These are phyloP conservation scores for Aspergillus luchuensis DNA, from an alignment of 2,329 filamentous ascomycete genomes.

Conservation along the genomic window DNA sequence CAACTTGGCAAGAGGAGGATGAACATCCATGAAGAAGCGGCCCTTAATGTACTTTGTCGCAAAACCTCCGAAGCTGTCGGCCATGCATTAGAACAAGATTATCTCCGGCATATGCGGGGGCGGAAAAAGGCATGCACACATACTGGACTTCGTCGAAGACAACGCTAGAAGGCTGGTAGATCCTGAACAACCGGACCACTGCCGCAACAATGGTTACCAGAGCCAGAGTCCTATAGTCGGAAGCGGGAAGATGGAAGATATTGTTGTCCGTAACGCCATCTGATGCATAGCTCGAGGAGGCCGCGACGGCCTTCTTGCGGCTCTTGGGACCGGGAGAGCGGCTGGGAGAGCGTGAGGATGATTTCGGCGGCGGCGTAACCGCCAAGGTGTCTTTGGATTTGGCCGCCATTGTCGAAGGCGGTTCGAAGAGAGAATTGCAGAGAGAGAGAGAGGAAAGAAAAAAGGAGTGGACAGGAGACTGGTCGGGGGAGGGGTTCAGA, in stretches of 20 bases:
- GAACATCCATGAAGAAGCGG: constrained; percentile 99
- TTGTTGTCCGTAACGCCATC: constrained; percentile 77
- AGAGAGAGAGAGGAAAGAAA: neutral
- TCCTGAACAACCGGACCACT: constrained; percentile 85
- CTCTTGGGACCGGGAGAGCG: constrained; percentile 44
- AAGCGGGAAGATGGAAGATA: constrained; percentile 79
- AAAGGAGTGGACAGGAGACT: constrained; percentile 16
- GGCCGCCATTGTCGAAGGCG: constrained; percentile 28
- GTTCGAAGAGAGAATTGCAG: constrained; percentile 8
- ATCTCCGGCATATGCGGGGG: constrained; percentile 1
- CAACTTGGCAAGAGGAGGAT: constrained; percentile 93
- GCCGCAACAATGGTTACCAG: constrained; percentile 73
- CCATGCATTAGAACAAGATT: constrained; percentile 10
- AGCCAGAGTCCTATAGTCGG: constrained; percentile 78
- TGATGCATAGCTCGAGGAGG: constrained; percentile 47
- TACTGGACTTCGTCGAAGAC: constrained; percentile 99
- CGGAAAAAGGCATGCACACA: constrained; percentile 43
- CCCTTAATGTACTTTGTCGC: constrained; percentile 99
- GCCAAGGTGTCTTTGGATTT: constrained; percentile 39
- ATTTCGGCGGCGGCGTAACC: constrained; percentile 38
- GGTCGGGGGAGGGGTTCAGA: constrained; percentile 16
- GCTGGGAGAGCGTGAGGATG: constrained; percentile 40
- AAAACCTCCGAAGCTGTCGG: constrained; percentile 86
- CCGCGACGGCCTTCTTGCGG: constrained; percentile 33
- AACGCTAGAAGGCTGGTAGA: constrained; percentile 93